Evolutionary conservation across 768 basidiomycete species (phyloP).

Genomic region (Scleroderma bovista): DNA sequence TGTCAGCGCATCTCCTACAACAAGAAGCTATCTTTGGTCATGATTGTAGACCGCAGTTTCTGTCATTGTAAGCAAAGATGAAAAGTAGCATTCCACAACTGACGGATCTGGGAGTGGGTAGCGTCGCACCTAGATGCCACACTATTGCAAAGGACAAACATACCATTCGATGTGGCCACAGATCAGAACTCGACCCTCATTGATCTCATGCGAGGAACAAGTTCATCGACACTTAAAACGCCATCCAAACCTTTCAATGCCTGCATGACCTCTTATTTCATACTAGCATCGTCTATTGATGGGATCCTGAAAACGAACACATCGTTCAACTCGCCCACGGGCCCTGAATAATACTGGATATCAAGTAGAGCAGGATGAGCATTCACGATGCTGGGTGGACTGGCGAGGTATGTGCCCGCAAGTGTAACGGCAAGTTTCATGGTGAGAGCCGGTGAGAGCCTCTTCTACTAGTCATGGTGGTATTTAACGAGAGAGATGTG

Average conservation of each 20-base stretch:
- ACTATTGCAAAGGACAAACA: no score
- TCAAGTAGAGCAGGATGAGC: conserved; percentile 16
- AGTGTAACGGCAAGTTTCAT: conserved; percentile 28
- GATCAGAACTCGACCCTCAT: conserved; percentile 25
- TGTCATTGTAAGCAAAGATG: no score
- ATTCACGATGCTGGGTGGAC: conserved; percentile 16
- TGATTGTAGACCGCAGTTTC: no score
- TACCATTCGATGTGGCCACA: no score
- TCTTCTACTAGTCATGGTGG: not conserved
- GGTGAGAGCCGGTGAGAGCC: not conserved
- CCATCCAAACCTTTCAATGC: conserved; percentile 12
- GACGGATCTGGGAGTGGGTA: no score
- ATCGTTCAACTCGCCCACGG: conserved; percentile 17
- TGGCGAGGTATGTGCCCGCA: conserved; percentile 13
- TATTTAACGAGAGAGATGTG: not conserved
- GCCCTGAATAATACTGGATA: conserved; percentile 19
- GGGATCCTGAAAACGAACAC: conserved; percentile 15
- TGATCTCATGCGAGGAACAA: conserved; percentile 14
- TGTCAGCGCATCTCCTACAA: no score
- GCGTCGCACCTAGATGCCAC: no score
- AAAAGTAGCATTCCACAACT: no score
- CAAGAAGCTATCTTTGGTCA: no score
- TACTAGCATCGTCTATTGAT: not conserved
- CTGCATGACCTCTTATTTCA: conserved; percentile 10
- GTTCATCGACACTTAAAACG: conserved; percentile 19